Evolutionary conservation across 345 rosid species (phyloP).

Genomic region (Pseudoturritis turrita): DNA sequence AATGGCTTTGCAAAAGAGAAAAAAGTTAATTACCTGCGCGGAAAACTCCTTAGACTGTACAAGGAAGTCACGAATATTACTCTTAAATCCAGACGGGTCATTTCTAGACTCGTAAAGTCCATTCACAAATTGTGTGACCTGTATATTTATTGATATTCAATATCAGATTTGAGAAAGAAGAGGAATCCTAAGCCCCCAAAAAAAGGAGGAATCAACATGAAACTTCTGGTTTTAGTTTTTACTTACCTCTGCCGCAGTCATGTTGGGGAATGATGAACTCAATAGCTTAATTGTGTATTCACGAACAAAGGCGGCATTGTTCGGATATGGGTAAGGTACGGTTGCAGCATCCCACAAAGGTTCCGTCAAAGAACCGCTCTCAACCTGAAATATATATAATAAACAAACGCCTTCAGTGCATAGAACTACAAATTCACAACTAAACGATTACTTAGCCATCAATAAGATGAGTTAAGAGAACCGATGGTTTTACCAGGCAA

Average conservation of each 20-base stretch:
- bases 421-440: background rate
- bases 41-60: conserved; percentile 83
- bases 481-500: conserved; percentile 58
- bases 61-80: conserved; percentile 91
- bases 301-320: conserved; percentile 72
- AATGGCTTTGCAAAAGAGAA: background rate
- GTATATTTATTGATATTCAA: conserved; percentile 10
- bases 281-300: conserved; percentile 90
- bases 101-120: conserved; percentile 79
- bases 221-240: background rate
- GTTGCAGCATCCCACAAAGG: conserved; percentile 91
- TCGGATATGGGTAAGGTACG: conserved; percentile 67
- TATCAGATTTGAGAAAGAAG: conserved; percentile 7
- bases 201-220: background rate
- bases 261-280: conserved; percentile 92
- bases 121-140: conserved; percentile 89
- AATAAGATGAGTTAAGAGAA: background rate
- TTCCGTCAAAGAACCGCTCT: conserved; percentile 74
- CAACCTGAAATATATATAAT: conserved; percentile 47
- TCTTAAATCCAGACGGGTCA: conserved; percentile 75
- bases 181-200: background rate
- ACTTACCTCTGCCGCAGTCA: conserved; percentile 80
- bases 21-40: conserved; percentile 51
- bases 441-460: background rate
- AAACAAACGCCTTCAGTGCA: background rate